Conservation (phyloP, 805 yeast species). For the Metschnikowia amazonensis region DNA sequence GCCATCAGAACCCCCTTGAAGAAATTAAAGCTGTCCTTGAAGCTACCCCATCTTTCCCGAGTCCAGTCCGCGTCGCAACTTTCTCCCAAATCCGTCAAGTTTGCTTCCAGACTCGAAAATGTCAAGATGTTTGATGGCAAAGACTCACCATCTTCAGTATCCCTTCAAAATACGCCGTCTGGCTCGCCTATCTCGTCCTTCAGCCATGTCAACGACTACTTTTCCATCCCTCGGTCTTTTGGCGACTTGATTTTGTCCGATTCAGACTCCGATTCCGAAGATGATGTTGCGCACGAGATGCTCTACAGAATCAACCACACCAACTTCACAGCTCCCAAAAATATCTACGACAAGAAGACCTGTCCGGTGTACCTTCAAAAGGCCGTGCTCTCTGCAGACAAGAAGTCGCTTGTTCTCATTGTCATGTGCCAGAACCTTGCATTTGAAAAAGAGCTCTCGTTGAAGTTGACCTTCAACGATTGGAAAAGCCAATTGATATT, state of each 20-base stretch:
- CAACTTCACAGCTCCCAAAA: slow-evolving; percentile 17
- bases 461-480: slow-evolving; percentile 49
- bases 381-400: slow-evolving; percentile 29
- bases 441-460: slow-evolving; percentile 32
- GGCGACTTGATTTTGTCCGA: slow-evolving; percentile 21
- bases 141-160: slow-evolving; percentile 62
- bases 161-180: slow-evolving; percentile 50
- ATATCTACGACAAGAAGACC: slow-evolving; percentile 16
- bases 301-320: slow-evolving; percentile 13
- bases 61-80: slow-evolving; percentile 28
- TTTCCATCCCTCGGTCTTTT: slow-evolving; percentile 21
- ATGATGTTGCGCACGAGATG: slow-evolving; percentile 15
- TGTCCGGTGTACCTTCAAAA: slow-evolving; percentile 33
- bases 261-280: slow-evolving; percentile 16
- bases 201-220: slow-evolving; percentile 22
- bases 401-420: slow-evolving; percentile 22
- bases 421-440: slow-evolving; percentile 34
- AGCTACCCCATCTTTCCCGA: slow-evolving; percentile 19
- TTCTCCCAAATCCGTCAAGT: slow-evolving; percentile 53
- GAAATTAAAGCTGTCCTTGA: slow-evolving; percentile 23
- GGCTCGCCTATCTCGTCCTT: slow-evolving; percentile 27
- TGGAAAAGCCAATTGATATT: slow-evolving; percentile 39
- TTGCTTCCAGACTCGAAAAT: slow-evolving; percentile 57
- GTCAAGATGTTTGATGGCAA: slow-evolving; percentile 61
- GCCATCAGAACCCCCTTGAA: slow-evolving; percentile 12